These are phyloP conservation scores for Geotrichum australiense DNA, from an alignment of 1,139 yeast genomes.

Conservation along the genomic window DNA sequence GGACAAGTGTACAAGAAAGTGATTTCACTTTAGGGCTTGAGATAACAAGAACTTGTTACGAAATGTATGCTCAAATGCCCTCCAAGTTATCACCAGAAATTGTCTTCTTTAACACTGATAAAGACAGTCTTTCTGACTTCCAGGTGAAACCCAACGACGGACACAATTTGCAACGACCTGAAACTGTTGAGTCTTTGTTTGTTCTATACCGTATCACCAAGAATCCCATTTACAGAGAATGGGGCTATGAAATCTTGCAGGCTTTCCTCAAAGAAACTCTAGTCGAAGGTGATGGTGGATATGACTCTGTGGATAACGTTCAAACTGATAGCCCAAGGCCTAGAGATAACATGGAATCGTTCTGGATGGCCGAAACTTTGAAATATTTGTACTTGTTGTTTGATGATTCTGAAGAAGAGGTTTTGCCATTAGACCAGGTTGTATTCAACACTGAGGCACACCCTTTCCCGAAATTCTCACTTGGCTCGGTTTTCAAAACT, in stretches of 20 bases:
- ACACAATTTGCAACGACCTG: slow-evolving; percentile 89
- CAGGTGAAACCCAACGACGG: slow-evolving; percentile 61
- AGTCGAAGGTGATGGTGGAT: slow-evolving; percentile 52
- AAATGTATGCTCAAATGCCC: slow-evolving; percentile 64
- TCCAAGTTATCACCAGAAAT: slow-evolving; percentile 88
- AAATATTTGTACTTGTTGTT: slow-evolving; percentile 81
- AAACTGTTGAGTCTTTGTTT: slow-evolving; percentile 85
- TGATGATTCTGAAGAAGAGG: slow-evolving; percentile 54
- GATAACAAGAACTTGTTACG: slow-evolving; percentile 73
- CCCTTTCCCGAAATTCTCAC: slow-evolving; percentile 69
- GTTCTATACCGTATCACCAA: slow-evolving; percentile 74
- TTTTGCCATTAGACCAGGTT: slow-evolving; percentile 53
- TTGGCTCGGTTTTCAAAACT: slow-evolving; percentile 50
- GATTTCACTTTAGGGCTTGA: slow-evolving; percentile 71
- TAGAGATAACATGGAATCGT: slow-evolving; percentile 79
- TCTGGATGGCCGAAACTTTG: slow-evolving; percentile 92
- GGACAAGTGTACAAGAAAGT: slow-evolving; percentile 43
- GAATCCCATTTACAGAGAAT: slow-evolving; percentile 72
- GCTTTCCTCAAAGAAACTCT: slow-evolving; percentile 57
- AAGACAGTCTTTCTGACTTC: slow-evolving; percentile 45
- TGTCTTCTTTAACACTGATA: slow-evolving; percentile 60
- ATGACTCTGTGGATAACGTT: slow-evolving; percentile 64
- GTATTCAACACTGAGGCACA: slow-evolving; percentile 94
- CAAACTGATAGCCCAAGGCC: slow-evolving; percentile 42
- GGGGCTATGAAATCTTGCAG: slow-evolving; percentile 86